Evolutionary conservation across 305 asterid genomes (phyloP).

Genomic region (Fraxinus floribunda): DNA sequence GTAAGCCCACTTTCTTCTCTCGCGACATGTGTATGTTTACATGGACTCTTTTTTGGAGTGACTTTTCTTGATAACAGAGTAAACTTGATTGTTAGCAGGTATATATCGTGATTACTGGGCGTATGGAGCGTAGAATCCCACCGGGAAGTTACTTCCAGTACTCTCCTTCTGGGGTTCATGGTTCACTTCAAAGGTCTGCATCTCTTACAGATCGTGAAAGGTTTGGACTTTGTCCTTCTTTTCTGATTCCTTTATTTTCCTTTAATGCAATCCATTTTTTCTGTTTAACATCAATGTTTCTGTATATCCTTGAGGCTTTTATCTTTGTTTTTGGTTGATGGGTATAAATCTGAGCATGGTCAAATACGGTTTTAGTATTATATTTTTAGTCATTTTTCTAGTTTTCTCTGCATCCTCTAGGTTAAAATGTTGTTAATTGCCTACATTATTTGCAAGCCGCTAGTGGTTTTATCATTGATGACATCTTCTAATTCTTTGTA

Average conservation of each 20-base stretch:
- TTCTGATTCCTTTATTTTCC: background rate
- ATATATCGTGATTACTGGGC: conserved; percentile 13
- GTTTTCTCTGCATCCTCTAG: background rate
- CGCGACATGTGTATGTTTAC: background rate
- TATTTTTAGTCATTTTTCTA: background rate
- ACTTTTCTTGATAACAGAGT: conserved; percentile 25
- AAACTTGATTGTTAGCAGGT: conserved; percentile 27
- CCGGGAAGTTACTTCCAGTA: conserved; percentile 65
- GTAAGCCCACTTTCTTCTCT: conserved; percentile 15
- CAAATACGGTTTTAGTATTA: background rate
- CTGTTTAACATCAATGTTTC: background rate
- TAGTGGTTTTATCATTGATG: background rate
- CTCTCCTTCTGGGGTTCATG: conserved; percentile 51
- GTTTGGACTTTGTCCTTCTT: conserved; percentile 24
- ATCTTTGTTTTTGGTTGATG: background rate
- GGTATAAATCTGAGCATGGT: conserved; percentile 19
- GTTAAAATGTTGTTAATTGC: background rate
- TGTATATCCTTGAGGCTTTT: background rate
- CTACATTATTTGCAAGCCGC: background rate
- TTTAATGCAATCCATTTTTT: background rate
- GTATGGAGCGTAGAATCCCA: conserved; percentile 63
- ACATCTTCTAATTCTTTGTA: background rate
- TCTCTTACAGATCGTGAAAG: conserved; percentile 74
- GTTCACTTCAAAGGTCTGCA: conserved; percentile 55
- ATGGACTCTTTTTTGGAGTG: background rate